Evolutionary conservation across 352 stramenopile species (phyloP).

Genomic region (Globisporangium nunn): DNA sequence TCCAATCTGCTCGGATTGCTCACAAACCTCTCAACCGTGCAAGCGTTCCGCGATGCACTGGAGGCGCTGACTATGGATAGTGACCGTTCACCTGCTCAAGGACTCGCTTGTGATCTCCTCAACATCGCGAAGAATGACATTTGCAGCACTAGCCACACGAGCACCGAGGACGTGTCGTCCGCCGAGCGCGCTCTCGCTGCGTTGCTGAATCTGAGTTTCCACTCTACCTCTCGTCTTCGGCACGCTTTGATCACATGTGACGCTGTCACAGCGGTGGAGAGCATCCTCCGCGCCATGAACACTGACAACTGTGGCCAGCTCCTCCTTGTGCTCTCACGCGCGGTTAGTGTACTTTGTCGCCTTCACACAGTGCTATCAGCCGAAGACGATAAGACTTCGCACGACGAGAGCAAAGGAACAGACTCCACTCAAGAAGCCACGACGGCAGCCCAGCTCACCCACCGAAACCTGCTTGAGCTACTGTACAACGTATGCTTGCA

Average conservation of each 20-base stretch:
- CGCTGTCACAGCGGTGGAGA: constrained; percentile 12
- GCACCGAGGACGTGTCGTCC: background rate
- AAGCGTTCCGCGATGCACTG: constrained; percentile 16
- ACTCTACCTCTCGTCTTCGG: constrained; percentile 25
- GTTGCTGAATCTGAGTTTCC: constrained; percentile 63
- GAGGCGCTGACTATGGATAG: constrained; percentile 10
- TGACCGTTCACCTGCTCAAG: background rate
- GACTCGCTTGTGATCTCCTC: constrained; percentile 4
- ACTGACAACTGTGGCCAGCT: constrained; percentile 11
- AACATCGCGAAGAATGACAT: background rate
- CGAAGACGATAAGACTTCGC: background rate
- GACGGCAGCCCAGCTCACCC: constrained; percentile 14
- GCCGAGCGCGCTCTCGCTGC: constrained; percentile 41
- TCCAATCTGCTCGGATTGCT: constrained; percentile 44
- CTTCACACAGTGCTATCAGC: constrained; percentile 25
- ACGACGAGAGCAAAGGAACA: background rate
- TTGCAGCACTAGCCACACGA: background rate
- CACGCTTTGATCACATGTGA: constrained; percentile 23
- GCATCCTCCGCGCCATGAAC: constrained; percentile 16
- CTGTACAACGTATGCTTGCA: constrained; percentile 26
- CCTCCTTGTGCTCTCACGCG: constrained; percentile 31
- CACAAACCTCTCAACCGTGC: constrained; percentile 50
- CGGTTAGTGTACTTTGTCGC: constrained; percentile 51
- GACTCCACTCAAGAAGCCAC: background rate
- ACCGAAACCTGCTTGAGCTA: constrained; percentile 15